phyloP scores from a whole-genome alignment of 1,139 yeast genomes.

The Diutina mesorugosa region DNA sequence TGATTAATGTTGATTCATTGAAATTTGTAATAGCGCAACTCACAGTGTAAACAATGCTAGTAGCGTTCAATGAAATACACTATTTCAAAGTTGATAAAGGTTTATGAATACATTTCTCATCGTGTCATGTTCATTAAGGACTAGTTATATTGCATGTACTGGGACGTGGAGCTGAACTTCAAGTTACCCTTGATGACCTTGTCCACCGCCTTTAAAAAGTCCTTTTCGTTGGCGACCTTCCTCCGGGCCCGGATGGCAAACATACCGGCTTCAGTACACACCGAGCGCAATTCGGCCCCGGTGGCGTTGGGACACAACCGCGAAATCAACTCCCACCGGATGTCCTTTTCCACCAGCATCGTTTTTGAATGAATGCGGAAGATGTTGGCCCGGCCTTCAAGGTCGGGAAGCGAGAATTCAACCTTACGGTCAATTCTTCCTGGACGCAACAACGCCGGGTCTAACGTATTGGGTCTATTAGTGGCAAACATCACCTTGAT shows the following conservation, averaged over 20 bases:
- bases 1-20: too few relatives aligned
- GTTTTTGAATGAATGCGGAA: conserved; percentile 94
- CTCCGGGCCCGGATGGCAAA: conserved; percentile 97
- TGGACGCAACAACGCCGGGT: conserved; percentile 95
- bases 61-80: background rate
- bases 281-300: conserved; percentile 82
- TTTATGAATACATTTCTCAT: background rate
- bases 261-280: conserved; percentile 98
- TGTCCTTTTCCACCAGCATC: conserved; percentile 94
- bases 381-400: conserved; percentile 95
- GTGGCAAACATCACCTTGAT: conserved; percentile 99
- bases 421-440: conserved; percentile 98
- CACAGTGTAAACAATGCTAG: too few relatives aligned
- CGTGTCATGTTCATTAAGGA: background rate
- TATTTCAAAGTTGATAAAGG: too few relatives aligned
- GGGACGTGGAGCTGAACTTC: conserved; percentile 93
- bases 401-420: conserved; percentile 89
- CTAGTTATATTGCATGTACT: conserved; percentile 93
- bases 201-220: conserved; percentile 92
- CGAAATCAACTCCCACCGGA: conserved; percentile 96
- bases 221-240: conserved; percentile 96
- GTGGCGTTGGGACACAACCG: conserved; percentile 96
- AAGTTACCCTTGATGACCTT: conserved; percentile 97
- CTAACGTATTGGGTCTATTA: conserved; percentile 93
- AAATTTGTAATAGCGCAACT: too few relatives aligned